Conservation (phyloP, 306 rosid genomes). For the Abrus pulchellus region DNA sequence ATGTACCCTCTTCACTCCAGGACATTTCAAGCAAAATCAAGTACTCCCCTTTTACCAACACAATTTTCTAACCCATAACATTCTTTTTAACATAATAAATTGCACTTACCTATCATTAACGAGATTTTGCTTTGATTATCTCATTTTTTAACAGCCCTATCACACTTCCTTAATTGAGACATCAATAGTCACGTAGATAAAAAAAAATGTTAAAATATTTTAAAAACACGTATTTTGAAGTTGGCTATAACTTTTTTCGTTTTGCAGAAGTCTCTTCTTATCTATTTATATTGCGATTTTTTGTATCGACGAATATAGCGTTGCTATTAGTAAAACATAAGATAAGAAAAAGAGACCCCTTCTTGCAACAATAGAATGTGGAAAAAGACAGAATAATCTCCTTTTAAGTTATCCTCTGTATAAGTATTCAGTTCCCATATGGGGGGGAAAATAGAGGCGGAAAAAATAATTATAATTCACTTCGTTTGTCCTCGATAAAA, state of each 20-base stretch:
- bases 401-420: slow-evolving; percentile 20
- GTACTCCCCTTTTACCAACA: background rate
- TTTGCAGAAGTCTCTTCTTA: too few relatives aligned
- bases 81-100: too few relatives aligned
- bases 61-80: background rate
- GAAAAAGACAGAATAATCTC: slow-evolving; percentile 1
- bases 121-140: background rate
- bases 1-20: slow-evolving; percentile 11
- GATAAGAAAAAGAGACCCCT: background rate
- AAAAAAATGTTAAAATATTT: background rate
- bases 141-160: too few relatives aligned
- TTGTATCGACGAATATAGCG: background rate
- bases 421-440: slow-evolving; percentile 18
- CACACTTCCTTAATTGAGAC: too few relatives aligned
- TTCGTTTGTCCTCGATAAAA: background rate
- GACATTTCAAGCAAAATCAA: background rate
- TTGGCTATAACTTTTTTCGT: background rate
- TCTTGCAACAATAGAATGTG: background rate
- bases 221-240: background rate
- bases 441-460: background rate
- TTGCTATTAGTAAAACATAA: background rate
- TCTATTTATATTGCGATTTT: background rate
- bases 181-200: too few relatives aligned
- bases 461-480: slow-evolving; percentile 30
- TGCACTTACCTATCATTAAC: background rate